phyloP scores from a whole-genome alignment of 2,329 filamentous ascomycete species.

The Ophiostoma montium region DNA sequence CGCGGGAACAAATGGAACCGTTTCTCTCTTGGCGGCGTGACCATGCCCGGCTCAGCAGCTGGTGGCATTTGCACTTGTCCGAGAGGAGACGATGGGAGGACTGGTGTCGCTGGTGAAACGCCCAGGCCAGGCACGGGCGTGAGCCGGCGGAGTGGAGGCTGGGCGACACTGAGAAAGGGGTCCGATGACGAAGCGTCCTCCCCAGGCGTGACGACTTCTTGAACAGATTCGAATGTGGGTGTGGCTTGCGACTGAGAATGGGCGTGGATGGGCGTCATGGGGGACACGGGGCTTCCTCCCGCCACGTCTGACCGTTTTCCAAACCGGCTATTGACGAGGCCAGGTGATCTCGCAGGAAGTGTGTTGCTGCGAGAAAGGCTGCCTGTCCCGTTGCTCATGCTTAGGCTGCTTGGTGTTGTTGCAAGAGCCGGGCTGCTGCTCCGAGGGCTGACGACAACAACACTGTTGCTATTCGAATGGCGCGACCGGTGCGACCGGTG shows the following conservation, averaged over 20 bases:
- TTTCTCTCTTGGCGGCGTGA: slow-evolving; percentile 50
- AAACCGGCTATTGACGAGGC: slow-evolving; percentile 53
- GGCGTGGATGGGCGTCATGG: slow-evolving; percentile 23
- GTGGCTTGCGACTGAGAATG: slow-evolving; percentile 33
- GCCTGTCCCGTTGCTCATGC: slow-evolving; percentile 18
- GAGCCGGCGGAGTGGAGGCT: background rate
- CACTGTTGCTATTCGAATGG: slow-evolving; percentile 51
- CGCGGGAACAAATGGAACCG: slow-evolving; percentile 59
- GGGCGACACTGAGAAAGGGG: background rate
- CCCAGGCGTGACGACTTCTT: slow-evolving; percentile 17
- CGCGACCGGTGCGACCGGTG: slow-evolving; percentile 57
- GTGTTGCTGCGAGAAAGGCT: slow-evolving; percentile 65
- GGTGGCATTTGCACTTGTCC: background rate
- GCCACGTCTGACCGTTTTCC: slow-evolving; percentile 23
- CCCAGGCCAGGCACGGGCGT: slow-evolving; percentile 1
- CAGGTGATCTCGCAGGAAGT: slow-evolving; percentile 74
- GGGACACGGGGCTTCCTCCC: slow-evolving; percentile 19
- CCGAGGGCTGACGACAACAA: slow-evolving; percentile 37
- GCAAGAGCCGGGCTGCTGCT: slow-evolving; percentile 46
- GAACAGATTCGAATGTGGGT: slow-evolving; percentile 27
- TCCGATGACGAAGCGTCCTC: background rate
- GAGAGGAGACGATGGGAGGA: slow-evolving; percentile 13
- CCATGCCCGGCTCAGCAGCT: background rate
- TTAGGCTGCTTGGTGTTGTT: slow-evolving; percentile 31
- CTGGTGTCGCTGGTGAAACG: slow-evolving; percentile 4